Base-by-base conservation (phyloP, 108 stramenopile species). In the Epithemia pelagica region DNA sequence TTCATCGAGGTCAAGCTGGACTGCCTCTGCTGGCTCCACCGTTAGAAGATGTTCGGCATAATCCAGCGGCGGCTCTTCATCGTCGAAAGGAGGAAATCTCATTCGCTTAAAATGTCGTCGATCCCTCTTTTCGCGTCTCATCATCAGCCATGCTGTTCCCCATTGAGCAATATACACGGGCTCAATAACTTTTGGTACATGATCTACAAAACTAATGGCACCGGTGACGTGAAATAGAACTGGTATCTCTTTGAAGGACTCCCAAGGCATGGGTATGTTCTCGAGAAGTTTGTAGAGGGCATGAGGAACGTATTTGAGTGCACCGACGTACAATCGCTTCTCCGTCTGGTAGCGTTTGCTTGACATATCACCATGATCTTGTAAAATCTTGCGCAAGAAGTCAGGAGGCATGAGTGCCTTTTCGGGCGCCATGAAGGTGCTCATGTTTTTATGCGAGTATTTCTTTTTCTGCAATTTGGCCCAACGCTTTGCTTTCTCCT, bases 71-170 rank as follows among this genome's bases (percentile, higher is more conserved):
- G 99, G 99, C 69, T 99, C 99, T 79, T 99, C 99, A 78, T 99
- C 99, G 74, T 99, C 99, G 78, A 99, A 99, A 7, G 98, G 96
- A 8, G 99, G 99, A 74, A 98, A 99, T 46, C 99, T 81, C 95
- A 99, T 99, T 28, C 99, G 83, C 76, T 98, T 98, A 77, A 99
- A 99, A 77, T 99, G 96, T 26, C 93, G 80, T 55, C 99, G 82
- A 84, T 99, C 99, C 24, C 97, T 79, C 80, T 99, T 99, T 75
- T 99, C 99, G 51, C 97, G 76, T 20, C 99, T 80, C 99, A 98
- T 98, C 94, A 98, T 92, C 57, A 97, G 86, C 99, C 99, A 99
- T 30, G 94, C 95, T 15, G 95, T 90, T 30, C 97, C 97, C 99
- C 99, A 99, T 74, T 99, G 99, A 23, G 99, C 99, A 1, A 94